Conservation (phyloP, 2,329 filamentous ascomycete species). For the Macroventuria anomochaeta region DNA sequence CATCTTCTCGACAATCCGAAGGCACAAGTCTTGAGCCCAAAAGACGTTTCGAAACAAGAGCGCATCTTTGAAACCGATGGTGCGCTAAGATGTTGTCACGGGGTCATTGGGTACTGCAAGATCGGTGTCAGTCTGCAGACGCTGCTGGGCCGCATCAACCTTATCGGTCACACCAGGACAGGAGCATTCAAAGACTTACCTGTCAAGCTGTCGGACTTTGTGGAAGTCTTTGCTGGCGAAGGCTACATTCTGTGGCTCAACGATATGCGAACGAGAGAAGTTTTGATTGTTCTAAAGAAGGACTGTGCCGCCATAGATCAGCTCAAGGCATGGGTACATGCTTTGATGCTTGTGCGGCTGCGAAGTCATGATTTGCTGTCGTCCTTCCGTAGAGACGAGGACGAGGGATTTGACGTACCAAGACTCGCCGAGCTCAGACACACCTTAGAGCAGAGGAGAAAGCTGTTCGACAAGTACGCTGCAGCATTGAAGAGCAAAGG, state of each 20-base stretch:
- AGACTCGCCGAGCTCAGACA: slow-evolving; percentile 50
- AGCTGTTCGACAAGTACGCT: slow-evolving; percentile 56
- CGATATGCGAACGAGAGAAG: slow-evolving; percentile 42
- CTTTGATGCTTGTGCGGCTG: slow-evolving; percentile 57
- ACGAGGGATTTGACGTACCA: neutral
- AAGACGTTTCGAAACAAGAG: slow-evolving; percentile 67
- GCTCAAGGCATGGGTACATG: slow-evolving; percentile 69
- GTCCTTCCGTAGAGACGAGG: neutral
- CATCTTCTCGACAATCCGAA: slow-evolving; percentile 48
- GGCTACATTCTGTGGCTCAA: slow-evolving; percentile 66
- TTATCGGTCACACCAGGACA: slow-evolving; percentile 29
- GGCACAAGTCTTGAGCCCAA: slow-evolving; percentile 63
- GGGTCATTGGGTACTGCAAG: slow-evolving; percentile 60
- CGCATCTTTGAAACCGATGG: slow-evolving; percentile 68
- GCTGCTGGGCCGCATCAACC: slow-evolving; percentile 40
- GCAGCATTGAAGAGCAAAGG: slow-evolving; percentile 56
- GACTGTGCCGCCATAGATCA: slow-evolving; percentile 58
- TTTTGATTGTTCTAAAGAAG: slow-evolving; percentile 69
- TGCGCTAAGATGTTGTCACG: slow-evolving; percentile 64
- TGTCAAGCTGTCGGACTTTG: slow-evolving; percentile 56
- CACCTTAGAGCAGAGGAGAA: slow-evolving; percentile 48
- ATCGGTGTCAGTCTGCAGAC: slow-evolving; percentile 59
- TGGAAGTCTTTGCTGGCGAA: slow-evolving; percentile 59
- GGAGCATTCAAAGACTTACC: slow-evolving; percentile 33
- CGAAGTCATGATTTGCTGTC: too few species aligned